Percentiles rank a stretch among this genome's conserved stretches.
Conservation (phyloP, 164 flowering plant genomes). For the Nymphaea thermarum region DNA sequence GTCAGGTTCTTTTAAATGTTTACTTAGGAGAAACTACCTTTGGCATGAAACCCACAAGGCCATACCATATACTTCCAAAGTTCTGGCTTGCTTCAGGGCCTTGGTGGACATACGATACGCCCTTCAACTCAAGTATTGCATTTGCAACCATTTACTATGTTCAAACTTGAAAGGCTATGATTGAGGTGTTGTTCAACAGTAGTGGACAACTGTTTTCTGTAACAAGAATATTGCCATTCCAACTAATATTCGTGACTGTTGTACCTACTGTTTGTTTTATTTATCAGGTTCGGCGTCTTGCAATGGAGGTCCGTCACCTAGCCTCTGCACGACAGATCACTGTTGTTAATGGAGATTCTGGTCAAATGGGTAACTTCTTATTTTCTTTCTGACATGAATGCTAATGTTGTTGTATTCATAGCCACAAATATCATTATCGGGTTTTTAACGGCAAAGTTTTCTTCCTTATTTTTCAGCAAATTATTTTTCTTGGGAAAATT, state of each 20-base stretch:
- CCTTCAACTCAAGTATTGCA: too few relatives aligned
- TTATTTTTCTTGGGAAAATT: too few relatives aligned
- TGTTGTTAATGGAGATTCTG: constrained; percentile 54
- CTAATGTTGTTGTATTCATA: not conserved
- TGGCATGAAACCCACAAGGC: too few relatives aligned
- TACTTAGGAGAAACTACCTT: too few relatives aligned
- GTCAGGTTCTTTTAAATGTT: too few relatives aligned
- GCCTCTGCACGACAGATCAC: constrained; percentile 54
- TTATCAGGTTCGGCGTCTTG: constrained; percentile 56
- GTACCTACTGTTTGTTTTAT: not conserved
- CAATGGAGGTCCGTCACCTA: constrained; percentile 58
- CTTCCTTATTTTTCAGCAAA: not conserved
- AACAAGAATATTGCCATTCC: not conserved
- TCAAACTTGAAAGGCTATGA: not conserved
- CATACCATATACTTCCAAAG: too few relatives aligned
- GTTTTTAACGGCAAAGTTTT: not conserved
- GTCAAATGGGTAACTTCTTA: constrained; percentile 7
- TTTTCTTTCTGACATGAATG: not conserved
- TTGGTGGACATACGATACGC: too few relatives aligned
- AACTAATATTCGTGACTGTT: too few relatives aligned
- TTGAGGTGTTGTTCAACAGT: not conserved
- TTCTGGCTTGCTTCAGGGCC: too few relatives aligned
- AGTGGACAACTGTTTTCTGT: too few relatives aligned
- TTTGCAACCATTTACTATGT: too few relatives aligned
- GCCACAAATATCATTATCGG: not conserved